Conservation (phyloP, 176 grass and related monocot species). For the Tillandsia fasciculata region DNA sequence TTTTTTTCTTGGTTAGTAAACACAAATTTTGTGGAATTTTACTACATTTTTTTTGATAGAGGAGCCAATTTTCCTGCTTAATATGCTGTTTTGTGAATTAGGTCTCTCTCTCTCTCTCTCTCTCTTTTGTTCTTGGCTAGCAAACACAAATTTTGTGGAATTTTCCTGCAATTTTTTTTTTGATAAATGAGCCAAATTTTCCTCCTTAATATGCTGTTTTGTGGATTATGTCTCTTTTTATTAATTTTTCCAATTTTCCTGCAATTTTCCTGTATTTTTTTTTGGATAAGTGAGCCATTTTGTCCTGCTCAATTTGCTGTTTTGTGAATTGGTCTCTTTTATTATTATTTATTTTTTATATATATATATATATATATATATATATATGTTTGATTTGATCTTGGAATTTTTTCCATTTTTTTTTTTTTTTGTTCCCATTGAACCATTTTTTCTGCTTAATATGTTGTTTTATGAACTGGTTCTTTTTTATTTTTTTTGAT, state of each 20-base stretch:
- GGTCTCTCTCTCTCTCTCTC: not conserved
- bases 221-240: too few relatives aligned
- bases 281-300: too few relatives aligned
- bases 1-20: conserved; percentile 20
- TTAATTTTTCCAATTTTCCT: too few relatives aligned
- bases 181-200: conserved; percentile 10
- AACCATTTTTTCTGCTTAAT: too few relatives aligned
- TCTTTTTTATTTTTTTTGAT: not conserved
- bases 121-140: conserved; percentile 12
- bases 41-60: conserved; percentile 3
- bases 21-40: not conserved
- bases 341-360: not conserved
- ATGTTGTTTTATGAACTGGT: not conserved
- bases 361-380: too few relatives aligned
- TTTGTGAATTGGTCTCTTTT: not conserved
- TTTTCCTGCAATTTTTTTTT: not conserved
- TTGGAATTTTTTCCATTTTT: too few relatives aligned
- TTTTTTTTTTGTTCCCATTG: too few relatives aligned
- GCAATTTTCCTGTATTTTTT: too few relatives aligned
- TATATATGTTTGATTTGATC: too few relatives aligned
- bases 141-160: conserved; percentile 3
- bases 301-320: not conserved
- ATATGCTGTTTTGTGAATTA: not conserved
- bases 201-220: not conserved
- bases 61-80: conserved; percentile 7